phyloP scores from a whole-genome alignment of 352 stramenopile genomes.

The Phytophthora hibernalis region DNA sequence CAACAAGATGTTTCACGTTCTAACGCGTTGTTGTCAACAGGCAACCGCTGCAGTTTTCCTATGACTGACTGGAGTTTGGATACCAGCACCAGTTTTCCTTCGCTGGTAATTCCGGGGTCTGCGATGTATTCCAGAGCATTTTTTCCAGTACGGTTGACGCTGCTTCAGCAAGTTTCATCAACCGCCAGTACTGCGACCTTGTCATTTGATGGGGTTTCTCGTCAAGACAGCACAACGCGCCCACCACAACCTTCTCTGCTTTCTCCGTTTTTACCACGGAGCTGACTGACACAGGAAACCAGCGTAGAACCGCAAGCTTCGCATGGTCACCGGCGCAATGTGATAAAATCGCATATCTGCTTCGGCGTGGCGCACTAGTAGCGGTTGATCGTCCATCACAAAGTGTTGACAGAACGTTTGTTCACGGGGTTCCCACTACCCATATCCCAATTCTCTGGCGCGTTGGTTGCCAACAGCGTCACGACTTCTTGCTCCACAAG shows the following conservation, averaged over 20 bases:
- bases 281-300: conserved; percentile 41
- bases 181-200: conserved; percentile 44
- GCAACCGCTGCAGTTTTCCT: conserved; percentile 9
- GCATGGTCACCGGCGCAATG: conserved; percentile 33
- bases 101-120: not conserved
- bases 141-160: conserved; percentile 36
- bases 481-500: conserved; percentile 39
- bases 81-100: not conserved
- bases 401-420: conserved; percentile 55
- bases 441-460: conserved; percentile 34
- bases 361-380: conserved; percentile 47
- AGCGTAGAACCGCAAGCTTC: conserved; percentile 41
- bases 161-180: conserved; percentile 41
- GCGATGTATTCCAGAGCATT: conserved; percentile 24
- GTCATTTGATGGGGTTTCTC: conserved; percentile 37
- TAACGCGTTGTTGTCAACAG: conserved; percentile 4
- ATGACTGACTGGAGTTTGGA: not conserved
- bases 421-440: conserved; percentile 37
- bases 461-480: conserved; percentile 40
- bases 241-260: conserved; percentile 31
- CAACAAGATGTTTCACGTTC: too few relatives aligned
- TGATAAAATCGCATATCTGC: conserved; percentile 50
- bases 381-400: conserved; percentile 47
- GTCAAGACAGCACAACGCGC: conserved; percentile 46
- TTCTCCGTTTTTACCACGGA: conserved; percentile 3